Percentiles rank a stretch among this genome's conserved stretches.
phyloP scores from a whole-genome alignment of 352 stramenopile species.

The Phytophthora tubulina region DNA sequence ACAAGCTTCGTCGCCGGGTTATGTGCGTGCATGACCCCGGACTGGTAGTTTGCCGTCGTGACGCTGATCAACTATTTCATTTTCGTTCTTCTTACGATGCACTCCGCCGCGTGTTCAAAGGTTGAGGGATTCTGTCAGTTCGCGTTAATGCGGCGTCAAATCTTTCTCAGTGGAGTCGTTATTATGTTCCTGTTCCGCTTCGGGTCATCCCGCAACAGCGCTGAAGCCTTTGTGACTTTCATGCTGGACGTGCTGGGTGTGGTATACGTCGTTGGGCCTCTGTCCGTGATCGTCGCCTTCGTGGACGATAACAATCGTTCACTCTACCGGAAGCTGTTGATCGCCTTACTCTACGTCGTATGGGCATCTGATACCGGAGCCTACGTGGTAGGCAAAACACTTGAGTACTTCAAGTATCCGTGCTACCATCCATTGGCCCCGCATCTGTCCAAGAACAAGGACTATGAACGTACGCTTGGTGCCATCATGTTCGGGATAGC shows the following conservation, averaged over 20 bases:
- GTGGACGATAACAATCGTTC: conserved; percentile 22
- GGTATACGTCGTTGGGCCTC: conserved; percentile 15
- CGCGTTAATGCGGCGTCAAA: background rate
- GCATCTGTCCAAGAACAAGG: background rate
- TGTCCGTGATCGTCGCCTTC: conserved; percentile 48
- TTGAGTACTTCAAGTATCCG: conserved; percentile 85
- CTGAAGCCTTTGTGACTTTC: background rate
- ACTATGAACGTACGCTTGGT: conserved; percentile 71
- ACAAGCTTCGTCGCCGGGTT: conserved; percentile 36
- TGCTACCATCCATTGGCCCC: conserved; percentile 69
- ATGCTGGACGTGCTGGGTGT: background rate
- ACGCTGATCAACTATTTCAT: conserved; percentile 43
- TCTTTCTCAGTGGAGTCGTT: background rate
- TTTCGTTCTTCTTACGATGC: conserved; percentile 41
- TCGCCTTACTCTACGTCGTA: conserved; percentile 57
- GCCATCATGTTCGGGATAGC: conserved; percentile 76
- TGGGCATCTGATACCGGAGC: conserved; percentile 88
- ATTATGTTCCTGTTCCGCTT: background rate
- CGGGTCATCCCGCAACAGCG: background rate
- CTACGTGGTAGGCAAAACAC: conserved; percentile 90
- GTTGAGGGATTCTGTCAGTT: background rate
- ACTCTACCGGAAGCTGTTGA: conserved; percentile 49
- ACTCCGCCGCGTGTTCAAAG: background rate
- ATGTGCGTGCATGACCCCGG: conserved; percentile 44
- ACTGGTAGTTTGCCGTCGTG: conserved; percentile 44